Conservation (phyloP, 306 rosid species). For the Purshia tridentata region DNA sequence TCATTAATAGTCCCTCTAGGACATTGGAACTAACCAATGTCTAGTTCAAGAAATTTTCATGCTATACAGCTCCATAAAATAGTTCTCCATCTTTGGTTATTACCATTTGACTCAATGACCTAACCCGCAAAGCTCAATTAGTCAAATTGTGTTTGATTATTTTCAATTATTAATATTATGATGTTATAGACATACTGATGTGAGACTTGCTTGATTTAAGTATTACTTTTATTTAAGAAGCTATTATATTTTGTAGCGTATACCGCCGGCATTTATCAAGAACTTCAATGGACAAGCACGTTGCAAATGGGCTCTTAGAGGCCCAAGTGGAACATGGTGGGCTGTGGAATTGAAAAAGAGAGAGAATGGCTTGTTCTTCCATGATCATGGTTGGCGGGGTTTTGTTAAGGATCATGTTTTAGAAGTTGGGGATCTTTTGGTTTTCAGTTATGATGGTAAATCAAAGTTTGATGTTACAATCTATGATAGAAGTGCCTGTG, state of each 20-base stretch:
- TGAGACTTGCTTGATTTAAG: neutral
- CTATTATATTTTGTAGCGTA: constrained; percentile 1
- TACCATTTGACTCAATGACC: no score
- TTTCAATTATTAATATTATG: no score
- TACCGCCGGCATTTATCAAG: constrained; percentile 13
- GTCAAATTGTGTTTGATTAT: no score
- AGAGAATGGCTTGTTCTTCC: constrained; percentile 3
- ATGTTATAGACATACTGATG: neutral
- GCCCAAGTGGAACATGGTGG: neutral
- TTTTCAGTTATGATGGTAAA: constrained; percentile 1
- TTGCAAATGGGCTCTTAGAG: constrained; percentile 1
- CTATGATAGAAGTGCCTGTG: neutral
- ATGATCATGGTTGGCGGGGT: neutral
- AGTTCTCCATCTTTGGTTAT: constrained; percentile 15
- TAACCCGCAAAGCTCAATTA: no score
- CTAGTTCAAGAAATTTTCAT: constrained; percentile 2
- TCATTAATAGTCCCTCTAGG: neutral
- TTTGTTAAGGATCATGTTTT: neutral
- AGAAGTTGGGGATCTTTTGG: neutral
- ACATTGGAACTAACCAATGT: neutral
- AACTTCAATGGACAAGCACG: neutral
- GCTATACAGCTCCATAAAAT: neutral
- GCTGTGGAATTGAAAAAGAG: constrained; percentile 4
- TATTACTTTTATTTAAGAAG: neutral
- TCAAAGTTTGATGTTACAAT: neutral